Conservation (phyloP, 176 grass and related monocot genomes). For the Raddia guianensis region DNA sequence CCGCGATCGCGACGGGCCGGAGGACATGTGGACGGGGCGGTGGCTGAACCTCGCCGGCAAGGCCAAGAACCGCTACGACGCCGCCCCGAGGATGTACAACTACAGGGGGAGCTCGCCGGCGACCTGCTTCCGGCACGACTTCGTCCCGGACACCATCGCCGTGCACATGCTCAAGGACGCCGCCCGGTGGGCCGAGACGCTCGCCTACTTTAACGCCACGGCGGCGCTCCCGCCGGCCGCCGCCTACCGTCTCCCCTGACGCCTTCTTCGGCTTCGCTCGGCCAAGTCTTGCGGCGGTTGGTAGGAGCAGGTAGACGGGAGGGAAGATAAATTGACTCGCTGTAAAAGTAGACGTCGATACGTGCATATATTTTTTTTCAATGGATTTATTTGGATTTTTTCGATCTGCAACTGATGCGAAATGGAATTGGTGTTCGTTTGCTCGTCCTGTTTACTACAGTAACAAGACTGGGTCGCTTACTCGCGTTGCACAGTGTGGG, state of each 20-base stretch:
- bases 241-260: conserved; percentile 55
- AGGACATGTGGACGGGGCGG: conserved; percentile 76
- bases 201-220: conserved; percentile 72
- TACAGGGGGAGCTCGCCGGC: conserved; percentile 51
- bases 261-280: background rate
- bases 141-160: conserved; percentile 72
- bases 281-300: conserved; percentile 16
- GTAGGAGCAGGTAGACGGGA: background rate
- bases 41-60: conserved; percentile 74
- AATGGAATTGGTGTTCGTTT: background rate
- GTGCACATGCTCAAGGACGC: conserved; percentile 82
- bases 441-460: background rate
- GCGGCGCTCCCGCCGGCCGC: conserved; percentile 43
- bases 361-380: background rate
- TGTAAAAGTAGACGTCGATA: background rate
- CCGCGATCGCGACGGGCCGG: conserved; percentile 51
- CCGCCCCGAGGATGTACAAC: conserved; percentile 67
- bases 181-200: conserved; percentile 60
- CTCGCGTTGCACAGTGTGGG: no score
- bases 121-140: conserved; percentile 77
- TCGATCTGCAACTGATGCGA: background rate
- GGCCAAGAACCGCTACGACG: conserved; percentile 74
- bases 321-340: background rate
- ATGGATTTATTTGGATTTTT: background rate
- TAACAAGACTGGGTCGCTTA: background rate